Evolutionary conservation across 1,284 basidiomycete genomes (phyloP).

Genomic region (Paramarasmius palmivorus): DNA sequence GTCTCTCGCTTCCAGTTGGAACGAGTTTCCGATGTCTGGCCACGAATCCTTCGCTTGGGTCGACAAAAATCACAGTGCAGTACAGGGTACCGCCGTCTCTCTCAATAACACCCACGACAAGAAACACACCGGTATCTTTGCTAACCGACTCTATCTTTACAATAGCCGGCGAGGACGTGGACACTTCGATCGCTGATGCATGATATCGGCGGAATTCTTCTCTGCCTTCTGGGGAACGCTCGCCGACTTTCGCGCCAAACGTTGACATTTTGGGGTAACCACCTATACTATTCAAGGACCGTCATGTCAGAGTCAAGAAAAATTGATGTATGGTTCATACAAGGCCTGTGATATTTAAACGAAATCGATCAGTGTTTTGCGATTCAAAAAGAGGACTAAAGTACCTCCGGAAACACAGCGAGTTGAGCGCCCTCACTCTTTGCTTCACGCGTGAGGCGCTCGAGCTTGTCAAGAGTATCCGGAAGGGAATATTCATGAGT

Average conservation of each 20-base stretch:
- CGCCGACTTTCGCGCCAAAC: conserved; percentile 61
- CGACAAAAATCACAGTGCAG: conserved; percentile 69
- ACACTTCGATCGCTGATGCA: conserved; percentile 56
- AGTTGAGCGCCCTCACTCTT: conserved; percentile 55
- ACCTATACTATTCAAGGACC: conserved; percentile 45
- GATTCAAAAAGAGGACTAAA: conserved; percentile 25
- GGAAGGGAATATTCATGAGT: conserved; percentile 53
- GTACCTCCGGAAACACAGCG: conserved; percentile 71
- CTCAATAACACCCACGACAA: conserved; percentile 73
- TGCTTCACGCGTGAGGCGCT: conserved; percentile 48
- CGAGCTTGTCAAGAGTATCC: conserved; percentile 59
- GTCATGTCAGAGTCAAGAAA: not conserved
- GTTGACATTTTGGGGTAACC: conserved; percentile 67
- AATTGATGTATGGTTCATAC: conserved; percentile 3
- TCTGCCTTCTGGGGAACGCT: conserved; percentile 51
- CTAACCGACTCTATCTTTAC: conserved; percentile 52
- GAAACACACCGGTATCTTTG: conserved; percentile 51
- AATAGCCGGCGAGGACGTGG: conserved; percentile 43
- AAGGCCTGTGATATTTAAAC: conserved; percentile 7
- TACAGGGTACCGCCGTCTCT: conserved; percentile 67
- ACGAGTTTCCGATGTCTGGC: conserved; percentile 74
- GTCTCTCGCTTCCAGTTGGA: conserved; percentile 68
- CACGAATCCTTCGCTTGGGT: conserved; percentile 55
- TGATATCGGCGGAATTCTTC: conserved; percentile 63
- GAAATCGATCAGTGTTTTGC: not conserved